phyloP scores from a whole-genome alignment of 495 filamentous ascomycete species.

The Bacidia gigantensis region DNA sequence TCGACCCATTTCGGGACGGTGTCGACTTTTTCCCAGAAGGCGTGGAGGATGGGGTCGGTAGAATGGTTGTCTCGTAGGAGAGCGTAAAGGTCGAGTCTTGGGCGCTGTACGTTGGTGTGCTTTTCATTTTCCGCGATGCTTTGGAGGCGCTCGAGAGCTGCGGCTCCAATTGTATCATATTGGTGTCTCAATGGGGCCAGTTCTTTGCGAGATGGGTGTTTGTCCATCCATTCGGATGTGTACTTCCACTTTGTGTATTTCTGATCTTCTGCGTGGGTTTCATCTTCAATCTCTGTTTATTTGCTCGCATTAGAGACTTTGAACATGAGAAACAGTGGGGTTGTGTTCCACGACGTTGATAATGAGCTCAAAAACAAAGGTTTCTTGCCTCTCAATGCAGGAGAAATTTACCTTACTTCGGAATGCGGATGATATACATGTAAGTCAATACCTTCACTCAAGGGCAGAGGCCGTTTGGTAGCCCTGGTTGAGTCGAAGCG shows the following conservation, averaged over 20 bases:
- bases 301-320: too few species aligned
- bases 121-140: conserved; percentile 23
- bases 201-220: conserved; percentile 30
- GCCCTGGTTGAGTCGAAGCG: too few species aligned
- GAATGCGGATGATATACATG: too few species aligned
- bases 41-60: conserved; percentile 33
- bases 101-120: conserved; percentile 12
- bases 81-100: conserved; percentile 26
- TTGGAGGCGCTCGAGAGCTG: conserved; percentile 29
- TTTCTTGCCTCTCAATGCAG: too few species aligned
- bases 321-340: too few species aligned
- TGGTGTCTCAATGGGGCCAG: conserved; percentile 30
- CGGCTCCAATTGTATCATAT: conserved; percentile 32
- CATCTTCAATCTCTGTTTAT: not conserved
- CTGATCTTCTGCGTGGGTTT: too few species aligned
- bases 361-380: too few species aligned
- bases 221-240: conserved; percentile 31
- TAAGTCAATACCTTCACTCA: too few species aligned
- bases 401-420: too few species aligned
- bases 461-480: too few species aligned
- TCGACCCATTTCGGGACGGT: conserved; percentile 56
- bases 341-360: too few species aligned
- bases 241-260: conserved; percentile 26
- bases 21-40: conserved; percentile 47
- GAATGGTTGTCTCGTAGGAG: conserved; percentile 33